Conservation (phyloP, 352 stramenopile species). For the Pythium aristosporum region DNA sequence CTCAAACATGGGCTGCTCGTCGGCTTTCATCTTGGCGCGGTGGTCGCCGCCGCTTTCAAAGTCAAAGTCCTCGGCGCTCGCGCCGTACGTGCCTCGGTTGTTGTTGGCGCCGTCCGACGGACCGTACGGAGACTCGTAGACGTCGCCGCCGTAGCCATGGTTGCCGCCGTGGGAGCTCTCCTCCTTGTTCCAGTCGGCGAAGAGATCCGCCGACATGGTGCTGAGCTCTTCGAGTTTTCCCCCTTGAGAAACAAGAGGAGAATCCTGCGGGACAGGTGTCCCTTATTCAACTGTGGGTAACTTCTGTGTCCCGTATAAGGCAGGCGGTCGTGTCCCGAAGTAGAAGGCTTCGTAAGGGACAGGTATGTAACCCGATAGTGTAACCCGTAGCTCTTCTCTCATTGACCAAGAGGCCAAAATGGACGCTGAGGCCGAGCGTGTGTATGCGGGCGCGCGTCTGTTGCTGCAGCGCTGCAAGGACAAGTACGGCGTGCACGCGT, state of each 20-base stretch:
- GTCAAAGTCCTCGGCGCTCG: conserved; percentile 70
- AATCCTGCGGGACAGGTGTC: conserved; percentile 12
- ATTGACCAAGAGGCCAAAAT: conserved; percentile 1
- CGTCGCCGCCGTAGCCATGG: conserved; percentile 13
- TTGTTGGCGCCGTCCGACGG: neutral
- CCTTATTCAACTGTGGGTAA: neutral
- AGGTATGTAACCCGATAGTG: neutral
- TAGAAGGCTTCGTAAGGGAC: neutral
- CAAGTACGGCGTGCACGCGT: conserved; percentile 3
- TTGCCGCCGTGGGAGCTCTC: conserved; percentile 41
- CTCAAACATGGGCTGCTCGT: conserved; percentile 86
- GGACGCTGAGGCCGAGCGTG: conserved; percentile 4
- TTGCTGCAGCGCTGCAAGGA: conserved; percentile 23
- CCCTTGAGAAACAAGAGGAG: conserved; percentile 9
- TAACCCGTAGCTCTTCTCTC: neutral
- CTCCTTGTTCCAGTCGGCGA: conserved; percentile 88
- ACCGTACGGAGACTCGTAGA: conserved; percentile 43
- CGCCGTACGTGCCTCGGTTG: conserved; percentile 23
- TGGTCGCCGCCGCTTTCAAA: conserved; percentile 67
- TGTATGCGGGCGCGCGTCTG: conserved; percentile 13
- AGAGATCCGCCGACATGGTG: conserved; percentile 85
- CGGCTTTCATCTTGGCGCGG: conserved; percentile 43
- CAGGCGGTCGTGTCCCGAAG: no score
- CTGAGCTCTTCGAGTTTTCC: neutral
- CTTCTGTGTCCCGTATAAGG: no score